Conservation (phyloP, 1,284 basidiomycete genomes). For the Ustilago xerochloae region DNA sequence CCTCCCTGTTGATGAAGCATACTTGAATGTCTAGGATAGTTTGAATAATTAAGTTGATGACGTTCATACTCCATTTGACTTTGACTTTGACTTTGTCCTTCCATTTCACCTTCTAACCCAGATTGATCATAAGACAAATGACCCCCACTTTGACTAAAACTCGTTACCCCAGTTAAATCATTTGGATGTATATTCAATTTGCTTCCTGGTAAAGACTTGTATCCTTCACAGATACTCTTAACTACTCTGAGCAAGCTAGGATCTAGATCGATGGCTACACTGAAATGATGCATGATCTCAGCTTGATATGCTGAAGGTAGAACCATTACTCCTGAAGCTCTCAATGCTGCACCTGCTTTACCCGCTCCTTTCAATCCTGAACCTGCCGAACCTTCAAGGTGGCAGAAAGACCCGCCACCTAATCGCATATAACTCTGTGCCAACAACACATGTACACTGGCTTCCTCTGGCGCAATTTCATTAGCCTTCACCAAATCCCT, state of each 20-base stretch:
- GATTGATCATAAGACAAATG: constrained; percentile 7
- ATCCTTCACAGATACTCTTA: constrained; percentile 55
- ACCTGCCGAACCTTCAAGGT: constrained; percentile 26
- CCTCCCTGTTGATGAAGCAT: background rate
- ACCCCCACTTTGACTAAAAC: constrained; percentile 4
- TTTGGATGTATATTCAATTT: constrained; percentile 21
- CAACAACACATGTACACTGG: constrained; percentile 61
- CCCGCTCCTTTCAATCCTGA: background rate
- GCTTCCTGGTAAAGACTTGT: constrained; percentile 32
- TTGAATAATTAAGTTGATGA: background rate
- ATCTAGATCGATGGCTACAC: constrained; percentile 58
- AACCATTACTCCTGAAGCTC: constrained; percentile 26
- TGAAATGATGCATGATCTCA: constrained; percentile 61
- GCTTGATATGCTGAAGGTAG: constrained; percentile 36
- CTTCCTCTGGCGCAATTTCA: constrained; percentile 60
- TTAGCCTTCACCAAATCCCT: constrained; percentile 55
- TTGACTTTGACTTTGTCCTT: background rate
- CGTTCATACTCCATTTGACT: constrained; percentile 3
- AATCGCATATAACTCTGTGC: constrained; percentile 66
- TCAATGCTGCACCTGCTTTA: constrained; percentile 9
- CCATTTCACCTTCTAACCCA: background rate
- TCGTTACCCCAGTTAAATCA: constrained; percentile 12
- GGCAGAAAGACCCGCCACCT: constrained; percentile 59
- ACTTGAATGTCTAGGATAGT: background rate
- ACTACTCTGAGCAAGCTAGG: constrained; percentile 42